Percentiles rank a stretch among this genome's conserved stretches.
Evolutionary conservation across 805 yeast genomes (phyloP).

Genomic region (Saccharomycopsis capsularis): DNA sequence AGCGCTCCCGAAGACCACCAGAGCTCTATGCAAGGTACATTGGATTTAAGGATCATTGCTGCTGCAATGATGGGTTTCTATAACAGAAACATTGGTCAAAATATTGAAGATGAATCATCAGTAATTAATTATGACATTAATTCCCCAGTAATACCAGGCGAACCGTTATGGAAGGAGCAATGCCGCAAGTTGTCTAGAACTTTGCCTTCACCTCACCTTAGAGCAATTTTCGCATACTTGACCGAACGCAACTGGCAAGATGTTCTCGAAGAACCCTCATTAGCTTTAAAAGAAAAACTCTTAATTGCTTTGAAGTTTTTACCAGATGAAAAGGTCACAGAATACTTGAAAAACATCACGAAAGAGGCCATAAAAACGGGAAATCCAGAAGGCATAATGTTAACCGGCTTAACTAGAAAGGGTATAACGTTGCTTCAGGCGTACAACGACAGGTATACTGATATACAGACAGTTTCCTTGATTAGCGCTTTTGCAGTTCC

Average conservation of each 20-base stretch:
- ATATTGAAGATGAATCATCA: conserved; percentile 33
- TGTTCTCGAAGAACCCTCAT: conserved; percentile 80
- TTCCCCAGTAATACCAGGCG: conserved; percentile 30
- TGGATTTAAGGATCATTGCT: conserved; percentile 48
- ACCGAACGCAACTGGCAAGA: conserved; percentile 97
- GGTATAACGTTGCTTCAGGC: conserved; percentile 79
- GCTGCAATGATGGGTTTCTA: conserved; percentile 87
- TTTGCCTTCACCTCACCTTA: conserved; percentile 76
- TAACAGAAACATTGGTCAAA: conserved; percentile 41
- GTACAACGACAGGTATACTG: conserved; percentile 82
- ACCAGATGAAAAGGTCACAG: conserved; percentile 68
- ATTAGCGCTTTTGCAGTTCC: conserved; percentile 80
- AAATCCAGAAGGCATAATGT: conserved; percentile 81
- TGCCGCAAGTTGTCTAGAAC: conserved; percentile 86
- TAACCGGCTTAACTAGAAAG: conserved; percentile 86
- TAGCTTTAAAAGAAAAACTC: conserved; percentile 79
- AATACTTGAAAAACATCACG: conserved; percentile 63
- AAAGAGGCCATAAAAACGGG: conserved; percentile 69
- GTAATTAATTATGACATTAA: conserved; percentile 23
- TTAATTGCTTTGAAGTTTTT: conserved; percentile 87
- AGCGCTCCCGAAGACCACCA: conserved; percentile 24
- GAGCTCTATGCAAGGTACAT: conserved; percentile 1
- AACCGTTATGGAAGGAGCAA: conserved; percentile 87
- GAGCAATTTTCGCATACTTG: conserved; percentile 89
- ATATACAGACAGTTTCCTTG: conserved; percentile 85